Base-by-base conservation (phyloP, 108 stramenopile species). In the Skeletonema tropicum region DNA sequence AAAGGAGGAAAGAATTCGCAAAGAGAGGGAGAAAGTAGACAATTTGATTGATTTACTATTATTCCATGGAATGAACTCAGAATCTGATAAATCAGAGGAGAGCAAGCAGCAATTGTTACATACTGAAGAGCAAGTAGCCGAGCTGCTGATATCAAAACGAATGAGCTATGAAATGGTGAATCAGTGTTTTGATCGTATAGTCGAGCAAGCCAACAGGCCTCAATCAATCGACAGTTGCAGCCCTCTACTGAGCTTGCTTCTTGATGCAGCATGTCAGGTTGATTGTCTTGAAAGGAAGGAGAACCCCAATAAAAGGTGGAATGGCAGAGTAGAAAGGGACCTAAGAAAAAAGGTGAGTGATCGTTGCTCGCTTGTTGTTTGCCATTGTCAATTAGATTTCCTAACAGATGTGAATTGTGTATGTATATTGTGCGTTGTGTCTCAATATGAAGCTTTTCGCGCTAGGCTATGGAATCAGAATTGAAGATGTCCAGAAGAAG, bases 241-340 rank as follows among this genome's bases (percentile, higher is more conserved):
- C 46, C 75, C 75, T 3, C 75, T 81, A 32, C 55, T 80, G 33
- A 81, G 80, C 25, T 70, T 80, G 41, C 67, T 81, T 35, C 76
- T 93, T 14, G 92, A 93, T 68, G 89, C 92, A 3, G 86, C 86
- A 10, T 82, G 87, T 30, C 88, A 90, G 59, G 71, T 93, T 10
- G 92, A 93, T 60, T 80, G 84, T 42, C 13, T 87, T 25, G 92
- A 93, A 35, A 78, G 84, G 59, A 76, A 88, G 21, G 86, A 93
- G 14, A 93, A 93, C 70, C 90, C 92, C 25, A 93, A 93, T 76
- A 93, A 90, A 62, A 83, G 92, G 39, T 93, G 92, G 92, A 88
- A 83, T 66, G 79, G 83, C 60, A 80, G 85, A 21, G 88, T 93
- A 3, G 92, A 93, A 60, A 68, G 88, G 31, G 78, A 82, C 23